Evolutionary conservation across 2,329 filamentous ascomycete genomes (phyloP), one percentile per base, ranked within the genome.

Genomic region (Meredithiella fracta): DNA sequence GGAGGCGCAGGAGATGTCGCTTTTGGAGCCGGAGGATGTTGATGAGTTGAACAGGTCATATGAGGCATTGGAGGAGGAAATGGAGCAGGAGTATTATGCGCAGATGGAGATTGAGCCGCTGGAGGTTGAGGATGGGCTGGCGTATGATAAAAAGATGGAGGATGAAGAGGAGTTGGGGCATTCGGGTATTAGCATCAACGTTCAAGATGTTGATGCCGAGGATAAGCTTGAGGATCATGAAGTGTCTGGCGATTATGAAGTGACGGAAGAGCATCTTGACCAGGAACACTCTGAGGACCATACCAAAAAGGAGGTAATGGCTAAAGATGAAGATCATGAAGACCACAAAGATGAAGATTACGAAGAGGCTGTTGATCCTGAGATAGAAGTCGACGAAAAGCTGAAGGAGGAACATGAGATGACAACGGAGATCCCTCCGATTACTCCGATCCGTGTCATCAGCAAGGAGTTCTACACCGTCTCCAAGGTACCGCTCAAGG

Each of bases 401-500:
- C 22, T 53, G 20, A 34, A 47, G 17, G 38, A 52, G 11, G 42
- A 59, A 3, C 22, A 53, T 25, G 55, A 58, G 23, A 37, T 37
- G 37, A 57, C 52, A 14, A 64, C 58, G 37, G 64, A 56, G 42
- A 66, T 69, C 1, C 65, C 66, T 1, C 78, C 77, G 1, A 68
- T 72, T 6, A 85, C 82, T 1, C 82, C 82, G 0, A 68, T 74
- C 52, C 74, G 78, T 15, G 67, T 69, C 0, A 63, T 72, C n/a
- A 69, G 67, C n/a, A 72, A 73, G 56, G 62, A 64, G 2, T 78
- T 83, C 60, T 79, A 85, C 65, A 90, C 86, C 0, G 80, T 86
- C 0, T 85, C 83, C 25, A 90, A 89, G 67, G 79, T 90, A 3
- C 85, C 85, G 1, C 69, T 90, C 42, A 87, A 86, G 66, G 72